Base-by-base conservation (phyloP, 352 stramenopile genomes). In the Phytophthora tentaculata region DNA sequence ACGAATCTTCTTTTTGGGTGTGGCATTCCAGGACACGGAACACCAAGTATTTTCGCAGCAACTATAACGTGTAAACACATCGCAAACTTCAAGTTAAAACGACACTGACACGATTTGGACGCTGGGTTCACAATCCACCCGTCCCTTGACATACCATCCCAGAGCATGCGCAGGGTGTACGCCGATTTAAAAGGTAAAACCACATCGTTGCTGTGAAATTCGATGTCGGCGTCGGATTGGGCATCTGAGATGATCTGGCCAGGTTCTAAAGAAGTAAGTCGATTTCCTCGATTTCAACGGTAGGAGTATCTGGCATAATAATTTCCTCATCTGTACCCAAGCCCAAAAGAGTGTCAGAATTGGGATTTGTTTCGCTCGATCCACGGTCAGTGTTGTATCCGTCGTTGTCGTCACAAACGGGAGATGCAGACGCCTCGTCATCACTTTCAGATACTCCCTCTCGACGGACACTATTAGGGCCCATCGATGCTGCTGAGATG, bases 41-140 rank as follows among this genome's bases (percentile, higher is more conserved):
- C 26, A 2, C n/a, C 58, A 13, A 29, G 17, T 0, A 65, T 16
- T 24, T 45, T 66, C n/a, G 50, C 50, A 3, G 43, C 60, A 44
- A 61, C 43, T 5, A 67, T 61, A 32, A 61, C 23, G 6, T 56
- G 60, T 7, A 39, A 12, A 13, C 60, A 67, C 39, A 61, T 56
- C 7, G 32, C 57, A 10, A 49, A 61, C n/a, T 61, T 61, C 4
- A 5, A 7, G 13, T 48, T 48, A 28, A 67, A 67, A 3, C 19
- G 39, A 13, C 49, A 60, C 6, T 67, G 59, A 20, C 49, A 67
- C 5, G 49, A 16, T 32, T 45, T 61, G 22, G 60, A 44, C 5
- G 32, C 32, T 3, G 5, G 32, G 10, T 39, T 9, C 5, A 39
- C 10, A 14, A 39, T 39, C 32, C 60, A 67, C 1, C 51, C 60